These are phyloP conservation scores for Millerago galiae DNA, from an alignment of 805 yeast genomes.

Conservation along the genomic window DNA sequence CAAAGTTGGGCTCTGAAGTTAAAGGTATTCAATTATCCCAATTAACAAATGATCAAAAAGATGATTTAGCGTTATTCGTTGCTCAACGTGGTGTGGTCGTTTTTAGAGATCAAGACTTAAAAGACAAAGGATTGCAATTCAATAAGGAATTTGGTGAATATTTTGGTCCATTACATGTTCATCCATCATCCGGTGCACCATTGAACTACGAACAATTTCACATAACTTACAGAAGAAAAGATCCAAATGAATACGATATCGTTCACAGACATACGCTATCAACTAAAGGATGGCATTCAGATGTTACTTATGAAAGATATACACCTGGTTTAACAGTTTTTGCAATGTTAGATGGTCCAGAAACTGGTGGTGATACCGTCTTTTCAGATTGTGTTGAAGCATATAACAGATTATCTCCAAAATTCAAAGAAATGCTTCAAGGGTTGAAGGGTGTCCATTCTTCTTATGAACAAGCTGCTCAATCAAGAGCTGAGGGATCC, in stretches of 20 bases:
- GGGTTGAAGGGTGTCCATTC: conserved; percentile 67
- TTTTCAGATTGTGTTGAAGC: conserved; percentile 70
- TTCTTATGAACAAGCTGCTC: conserved; percentile 61
- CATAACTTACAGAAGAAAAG: conserved; percentile 46
- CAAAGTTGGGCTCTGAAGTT: conserved; percentile 65
- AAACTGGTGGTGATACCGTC: conserved; percentile 72
- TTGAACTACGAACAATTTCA: conserved; percentile 53
- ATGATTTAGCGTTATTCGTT: conserved; percentile 62
- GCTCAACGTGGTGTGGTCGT: conserved; percentile 67
- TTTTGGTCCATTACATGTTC: conserved; percentile 68
- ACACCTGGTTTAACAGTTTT: conserved; percentile 70
- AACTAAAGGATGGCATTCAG: conserved; percentile 55
- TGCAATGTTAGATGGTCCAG: conserved; percentile 53
- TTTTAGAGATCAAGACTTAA: conserved; percentile 62
- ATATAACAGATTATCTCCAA: conserved; percentile 63
- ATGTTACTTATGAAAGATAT: conserved; percentile 66
- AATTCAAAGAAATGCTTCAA: conserved; percentile 48
- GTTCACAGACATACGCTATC: conserved; percentile 21
- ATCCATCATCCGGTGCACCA: conserved; percentile 71
- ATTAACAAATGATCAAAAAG: conserved; percentile 48
- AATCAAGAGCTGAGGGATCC: conserved; percentile 49
- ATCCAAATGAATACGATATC: conserved; percentile 26
- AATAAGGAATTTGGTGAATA: conserved; percentile 48
- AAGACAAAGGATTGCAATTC: conserved; percentile 42
- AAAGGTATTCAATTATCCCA: conserved; percentile 52